A percentile compares a stretch with the other conserved stretches of the same genome.
These are phyloP conservation scores for Aspergillus brunneoviolaceus DNA, from an alignment of 2,329 filamentous ascomycete genomes.

Conservation along the genomic window DNA sequence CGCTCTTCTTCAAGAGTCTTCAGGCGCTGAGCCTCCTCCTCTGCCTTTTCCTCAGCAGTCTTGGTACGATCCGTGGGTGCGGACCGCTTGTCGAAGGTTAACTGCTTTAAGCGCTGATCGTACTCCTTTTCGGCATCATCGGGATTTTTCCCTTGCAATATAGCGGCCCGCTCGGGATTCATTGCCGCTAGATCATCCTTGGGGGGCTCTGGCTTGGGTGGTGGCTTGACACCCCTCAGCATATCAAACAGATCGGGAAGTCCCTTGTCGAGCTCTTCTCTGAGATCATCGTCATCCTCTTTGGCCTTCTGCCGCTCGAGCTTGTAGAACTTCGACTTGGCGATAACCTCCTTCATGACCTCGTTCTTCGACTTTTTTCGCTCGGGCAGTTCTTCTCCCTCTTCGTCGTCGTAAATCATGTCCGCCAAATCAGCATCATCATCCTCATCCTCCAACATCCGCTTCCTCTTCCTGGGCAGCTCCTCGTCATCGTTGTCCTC, in stretches of 20 bases:
- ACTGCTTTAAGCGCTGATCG: slow-evolving; percentile 75
- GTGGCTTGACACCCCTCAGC: slow-evolving; percentile 59
- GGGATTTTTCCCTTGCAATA: slow-evolving; percentile 62
- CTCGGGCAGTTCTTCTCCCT: slow-evolving; percentile 63
- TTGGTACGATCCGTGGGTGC: slow-evolving; percentile 84
- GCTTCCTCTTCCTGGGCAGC: slow-evolving; percentile 51
- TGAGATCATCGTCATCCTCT: slow-evolving; percentile 87
- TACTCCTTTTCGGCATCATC: slow-evolving; percentile 79
- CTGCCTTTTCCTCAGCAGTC: slow-evolving; percentile 81
- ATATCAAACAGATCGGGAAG: slow-evolving; percentile 73
- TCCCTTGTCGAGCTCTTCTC: slow-evolving; percentile 80
- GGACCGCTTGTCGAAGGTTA: slow-evolving; percentile 81
- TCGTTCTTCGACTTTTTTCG: slow-evolving; percentile 94
- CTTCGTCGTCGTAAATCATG: slow-evolving; percentile 38
- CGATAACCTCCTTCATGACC: slow-evolving; percentile 96
- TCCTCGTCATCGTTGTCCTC: slow-evolving; percentile 60
- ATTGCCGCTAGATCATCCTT: slow-evolving; percentile 51
- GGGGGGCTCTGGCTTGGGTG: slow-evolving; percentile 50
- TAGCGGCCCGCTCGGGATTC: slow-evolving; percentile 63
- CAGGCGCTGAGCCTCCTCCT: slow-evolving; percentile 73
- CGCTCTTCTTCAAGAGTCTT: slow-evolving; percentile 81
- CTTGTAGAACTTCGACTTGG: slow-evolving; percentile 94
- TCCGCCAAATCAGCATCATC: slow-evolving; percentile 24
- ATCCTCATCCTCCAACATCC: slow-evolving; percentile 40
- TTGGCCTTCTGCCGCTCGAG: slow-evolving; percentile 90